phyloP scores from a whole-genome alignment of 352 stramenopile species.

The Globisporangium sylvaticum region DNA sequence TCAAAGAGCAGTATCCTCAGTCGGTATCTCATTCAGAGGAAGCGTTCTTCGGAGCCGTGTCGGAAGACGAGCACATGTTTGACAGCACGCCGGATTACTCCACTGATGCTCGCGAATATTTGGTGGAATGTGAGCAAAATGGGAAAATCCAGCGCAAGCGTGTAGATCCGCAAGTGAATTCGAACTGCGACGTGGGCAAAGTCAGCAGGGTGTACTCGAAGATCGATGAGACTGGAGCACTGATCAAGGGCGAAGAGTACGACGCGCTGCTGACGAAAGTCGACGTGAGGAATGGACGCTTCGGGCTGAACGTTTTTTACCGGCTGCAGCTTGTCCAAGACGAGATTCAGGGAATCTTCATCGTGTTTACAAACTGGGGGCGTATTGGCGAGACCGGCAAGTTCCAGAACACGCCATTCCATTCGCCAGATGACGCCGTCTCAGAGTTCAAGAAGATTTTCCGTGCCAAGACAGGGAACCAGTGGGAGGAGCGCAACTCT shows the following conservation, averaged over 20 bases:
- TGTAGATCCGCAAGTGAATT: constrained; percentile 42
- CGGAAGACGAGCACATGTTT: constrained; percentile 27
- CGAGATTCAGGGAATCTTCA: constrained; percentile 59
- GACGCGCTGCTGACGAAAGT: constrained; percentile 68
- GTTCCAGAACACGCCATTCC: constrained; percentile 77
- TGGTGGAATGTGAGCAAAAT: constrained; percentile 41
- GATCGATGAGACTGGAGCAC: constrained; percentile 25
- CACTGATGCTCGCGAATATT: constrained; percentile 44
- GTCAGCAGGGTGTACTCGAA: constrained; percentile 36
- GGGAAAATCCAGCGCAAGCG: constrained; percentile 53
- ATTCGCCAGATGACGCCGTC: constrained; percentile 42
- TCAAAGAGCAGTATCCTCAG: constrained; percentile 34
- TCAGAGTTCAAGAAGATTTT: constrained; percentile 83
- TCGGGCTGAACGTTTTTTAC: constrained; percentile 80
- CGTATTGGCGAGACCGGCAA: constrained; percentile 71
- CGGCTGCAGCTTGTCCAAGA: constrained; percentile 67
- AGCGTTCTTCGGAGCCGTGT: constrained; percentile 24
- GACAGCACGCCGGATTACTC: constrained; percentile 32
- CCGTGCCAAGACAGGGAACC: constrained; percentile 67
- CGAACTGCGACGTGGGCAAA: constrained; percentile 56
- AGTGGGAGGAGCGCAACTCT: constrained; percentile 40
- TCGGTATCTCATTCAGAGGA: constrained; percentile 21
- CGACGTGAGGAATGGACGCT: constrained; percentile 64
- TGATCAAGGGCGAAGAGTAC: constrained; percentile 38
- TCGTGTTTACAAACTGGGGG: constrained; percentile 82